Base-by-base conservation (phyloP, 2,329 filamentous ascomycete species). In the Botrytis medusae region DNA sequence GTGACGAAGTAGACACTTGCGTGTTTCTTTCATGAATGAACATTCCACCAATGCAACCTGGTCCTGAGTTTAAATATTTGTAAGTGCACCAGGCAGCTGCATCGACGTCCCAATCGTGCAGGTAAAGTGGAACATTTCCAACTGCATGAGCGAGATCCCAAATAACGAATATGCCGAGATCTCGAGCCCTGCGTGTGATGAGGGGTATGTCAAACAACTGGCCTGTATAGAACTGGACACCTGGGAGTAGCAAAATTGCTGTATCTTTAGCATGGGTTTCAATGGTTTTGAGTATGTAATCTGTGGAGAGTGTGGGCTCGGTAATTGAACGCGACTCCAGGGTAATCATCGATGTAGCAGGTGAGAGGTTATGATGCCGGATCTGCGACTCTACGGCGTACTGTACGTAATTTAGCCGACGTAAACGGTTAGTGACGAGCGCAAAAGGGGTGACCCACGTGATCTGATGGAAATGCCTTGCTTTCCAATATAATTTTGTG, bases 121-220 rank as follows among this genome's bases (percentile, higher is more conserved):
- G 85, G 70, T 87, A 83, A 32, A 95, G 82, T 1, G 90, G 89
- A 1, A 95, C 91, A 78, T 95, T 95, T 29, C 93, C 93, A 25
- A 87, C 91, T 5, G 92, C 92, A 81, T 95, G 93, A 0, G 93
- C 93, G 63, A 94, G 89, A 80, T 95, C 93, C 92, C 92, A 95
- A 67, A 93, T 91, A 54, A 94, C 88, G 44, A 89, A 84, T 67
- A 95, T 90, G 71, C 87, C 90, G 75, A 88, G 86, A 18, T 86
- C 84, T 74, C 90, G 92, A 1, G 92, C 92, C 81, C 91, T 87
- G 1, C 86, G 85, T 2, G 92, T 95, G 81, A 95, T 95, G 73
- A 85, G 87, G 61, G 87, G 84, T 63, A 95, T 93, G 78, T 95
- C 92, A 75, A 95, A 88, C 76, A 91, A 87, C 79, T 95, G 92